Base-by-base conservation (phyloP, 192 early-diverging fungal species). In the Linnemannia elongata region DNA sequence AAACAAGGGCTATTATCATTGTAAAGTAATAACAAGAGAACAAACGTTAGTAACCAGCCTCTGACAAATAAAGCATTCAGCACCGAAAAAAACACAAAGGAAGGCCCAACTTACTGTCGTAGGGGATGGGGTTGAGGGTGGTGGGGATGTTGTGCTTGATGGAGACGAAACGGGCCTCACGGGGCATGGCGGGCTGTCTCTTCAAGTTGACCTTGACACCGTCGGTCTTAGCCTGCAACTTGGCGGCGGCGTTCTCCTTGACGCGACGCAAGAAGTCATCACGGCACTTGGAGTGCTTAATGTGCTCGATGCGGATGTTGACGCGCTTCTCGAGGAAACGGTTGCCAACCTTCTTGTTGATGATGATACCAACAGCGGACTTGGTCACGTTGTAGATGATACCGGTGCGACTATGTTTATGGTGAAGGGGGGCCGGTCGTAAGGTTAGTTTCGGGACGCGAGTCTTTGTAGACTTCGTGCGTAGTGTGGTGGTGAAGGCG, bases 311-410 rank as follows among this genome's bases (percentile, higher is more conserved):
- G 89, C 98, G 96, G 91, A 99, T 89, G 93, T 98, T 99, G 92
- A 99, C 93, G 74, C 97, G 94, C 97, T 99, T 99, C 93, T 98
- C 98, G 80, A 99, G 91, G 96, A 94, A 98, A 83, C 98, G 97
- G 95, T 96, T 97, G 83, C 98, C 97, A 76, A 99, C 98, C 81
- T 92, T 93, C 97, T 99, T 99, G 96, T 99, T 92, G 92, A 99
- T 91, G 83, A 99, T 99, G 78, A 99, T 94, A 92, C 98, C 98
- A 81, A 99, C 97, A 79, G 98, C 93, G 81, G 96, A 95, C 96
- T 99, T 99, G 95, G 98, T 98, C 38, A 99, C 98, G 95, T 99
- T 99, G 96, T 97, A 99, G 88, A 99, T 94, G 89, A 99, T 95
- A 88, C 98, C 98, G 81, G 98, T 99, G 89, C 96, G 96, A 80